Percentiles rank a stretch among this genome's conserved stretches.
phyloP scores from a whole-genome alignment of 148 eudicot species.

The Spergularia marina region DNA sequence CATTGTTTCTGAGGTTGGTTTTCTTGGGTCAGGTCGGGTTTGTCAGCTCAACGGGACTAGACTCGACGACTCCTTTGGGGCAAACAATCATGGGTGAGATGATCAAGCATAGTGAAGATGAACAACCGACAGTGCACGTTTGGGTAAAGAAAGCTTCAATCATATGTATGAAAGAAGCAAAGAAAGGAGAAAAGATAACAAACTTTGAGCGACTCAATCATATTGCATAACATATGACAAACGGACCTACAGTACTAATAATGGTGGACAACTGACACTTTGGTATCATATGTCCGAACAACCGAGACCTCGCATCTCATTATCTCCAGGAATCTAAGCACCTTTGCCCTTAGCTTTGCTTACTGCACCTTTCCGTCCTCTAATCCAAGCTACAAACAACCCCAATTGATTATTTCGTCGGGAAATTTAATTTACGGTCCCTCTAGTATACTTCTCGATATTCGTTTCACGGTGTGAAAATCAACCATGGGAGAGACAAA shows the following conservation, averaged over 20 bases:
- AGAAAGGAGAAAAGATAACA: background rate
- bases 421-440: background rate
- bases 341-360: background rate
- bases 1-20: too few species aligned
- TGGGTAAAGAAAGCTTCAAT: background rate
- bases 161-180: background rate
- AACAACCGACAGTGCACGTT: conserved; percentile 5
- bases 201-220: background rate
- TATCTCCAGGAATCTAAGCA: background rate
- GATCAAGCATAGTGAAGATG: background rate
- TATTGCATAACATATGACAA: background rate
- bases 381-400: background rate
- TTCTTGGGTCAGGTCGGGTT: too few species aligned
- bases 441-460: too few species aligned
- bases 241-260: background rate
- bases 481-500: too few species aligned
- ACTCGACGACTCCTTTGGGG: background rate
- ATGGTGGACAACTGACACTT: conserved; percentile 1
- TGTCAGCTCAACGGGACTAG: too few species aligned
- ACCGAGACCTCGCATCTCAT: conserved; percentile 7
- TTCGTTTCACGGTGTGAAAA: too few species aligned
- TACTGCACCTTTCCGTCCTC: background rate
- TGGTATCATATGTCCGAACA: background rate
- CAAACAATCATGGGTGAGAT: background rate
- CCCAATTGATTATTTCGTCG: background rate